Evolutionary conservation across 1,139 yeast species (phyloP).

Genomic region (Taphrina pruni): DNA sequence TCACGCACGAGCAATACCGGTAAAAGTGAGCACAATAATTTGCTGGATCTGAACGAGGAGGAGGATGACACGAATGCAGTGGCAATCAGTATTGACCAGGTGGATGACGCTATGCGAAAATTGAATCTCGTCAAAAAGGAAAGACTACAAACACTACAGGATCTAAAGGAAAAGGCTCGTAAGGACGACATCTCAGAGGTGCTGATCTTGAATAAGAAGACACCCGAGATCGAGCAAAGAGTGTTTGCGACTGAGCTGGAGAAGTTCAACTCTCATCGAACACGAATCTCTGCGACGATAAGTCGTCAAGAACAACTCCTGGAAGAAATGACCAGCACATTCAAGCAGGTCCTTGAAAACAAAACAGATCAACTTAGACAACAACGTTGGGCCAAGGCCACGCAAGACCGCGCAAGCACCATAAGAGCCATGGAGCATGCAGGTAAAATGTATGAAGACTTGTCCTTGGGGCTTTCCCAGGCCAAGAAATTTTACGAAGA

Average conservation of each 20-base stretch:
- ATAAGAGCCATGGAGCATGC: conserved; percentile 60
- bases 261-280: conserved; percentile 74
- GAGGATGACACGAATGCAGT: conserved; percentile 53
- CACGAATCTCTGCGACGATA: conserved; percentile 70
- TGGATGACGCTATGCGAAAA: conserved; percentile 57
- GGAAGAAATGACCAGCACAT: conserved; percentile 61
- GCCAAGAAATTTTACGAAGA: conserved; percentile 70
- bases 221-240: conserved; percentile 61
- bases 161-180: conserved; percentile 70
- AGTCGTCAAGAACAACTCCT: conserved; percentile 67
- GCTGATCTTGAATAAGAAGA: conserved; percentile 69
- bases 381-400: conserved; percentile 52
- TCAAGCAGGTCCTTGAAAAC: conserved; percentile 63
- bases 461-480: conserved; percentile 63
- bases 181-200: conserved; percentile 85
- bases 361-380: conserved; percentile 54
- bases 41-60: conserved; percentile 61
- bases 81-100: conserved; percentile 57
- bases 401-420: conserved; percentile 54
- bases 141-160: conserved; percentile 65
- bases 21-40: conserved; percentile 52
- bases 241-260: conserved; percentile 76
- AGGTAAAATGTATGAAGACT: conserved; percentile 62
- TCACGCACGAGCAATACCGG: not conserved
- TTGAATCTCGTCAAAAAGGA: conserved; percentile 63